Percentiles rank a stretch among this genome's conserved stretches.
Evolutionary conservation across 805 yeast species (phyloP).

Genomic region (Scheffersomyces coipomensis): DNA sequence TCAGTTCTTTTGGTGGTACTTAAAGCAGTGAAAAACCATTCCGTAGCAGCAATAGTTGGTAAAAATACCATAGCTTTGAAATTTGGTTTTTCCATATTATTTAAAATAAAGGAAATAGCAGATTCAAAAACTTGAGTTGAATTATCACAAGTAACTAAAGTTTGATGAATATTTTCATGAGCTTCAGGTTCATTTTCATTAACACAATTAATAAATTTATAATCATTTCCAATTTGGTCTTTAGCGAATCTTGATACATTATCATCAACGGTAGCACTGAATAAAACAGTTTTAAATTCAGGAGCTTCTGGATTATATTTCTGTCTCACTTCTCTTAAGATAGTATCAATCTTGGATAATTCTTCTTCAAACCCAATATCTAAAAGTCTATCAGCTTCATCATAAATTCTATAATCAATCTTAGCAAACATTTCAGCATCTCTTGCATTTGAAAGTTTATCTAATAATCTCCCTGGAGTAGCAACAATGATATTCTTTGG

Average conservation of each 20-base stretch:
- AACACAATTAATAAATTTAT: slow-evolving; percentile 69
- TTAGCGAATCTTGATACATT: slow-evolving; percentile 67
- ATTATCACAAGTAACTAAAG: slow-evolving; percentile 51
- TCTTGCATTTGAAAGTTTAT: slow-evolving; percentile 49
- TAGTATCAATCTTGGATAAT: slow-evolving; percentile 55
- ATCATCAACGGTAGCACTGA: slow-evolving; percentile 84
- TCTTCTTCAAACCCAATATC: slow-evolving; percentile 78
- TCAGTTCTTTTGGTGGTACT: slow-evolving; percentile 10
- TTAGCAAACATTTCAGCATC: slow-evolving; percentile 46
- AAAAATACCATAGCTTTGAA: slow-evolving; percentile 83
- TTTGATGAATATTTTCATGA: slow-evolving; percentile 76
- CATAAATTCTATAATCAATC: slow-evolving; percentile 69
- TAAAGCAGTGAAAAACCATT: slow-evolving; percentile 49
- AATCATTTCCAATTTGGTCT: slow-evolving; percentile 50
- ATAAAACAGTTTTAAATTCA: slow-evolving; percentile 65
- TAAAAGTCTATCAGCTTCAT: slow-evolving; percentile 88
- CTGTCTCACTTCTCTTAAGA: slow-evolving; percentile 37
- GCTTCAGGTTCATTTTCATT: slow-evolving; percentile 68
- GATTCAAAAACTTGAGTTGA: slow-evolving; percentile 61
- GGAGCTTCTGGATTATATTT: slow-evolving; percentile 15
- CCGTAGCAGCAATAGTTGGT: slow-evolving; percentile 73
- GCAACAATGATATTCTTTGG: slow-evolving; percentile 72
- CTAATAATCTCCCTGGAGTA: slow-evolving; percentile 85
- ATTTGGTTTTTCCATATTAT: slow-evolving; percentile 31
- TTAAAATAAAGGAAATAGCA: slow-evolving; percentile 49